phyloP scores from a whole-genome alignment of 768 basidiomycete species.

The Tephrocybe sp. region DNA sequence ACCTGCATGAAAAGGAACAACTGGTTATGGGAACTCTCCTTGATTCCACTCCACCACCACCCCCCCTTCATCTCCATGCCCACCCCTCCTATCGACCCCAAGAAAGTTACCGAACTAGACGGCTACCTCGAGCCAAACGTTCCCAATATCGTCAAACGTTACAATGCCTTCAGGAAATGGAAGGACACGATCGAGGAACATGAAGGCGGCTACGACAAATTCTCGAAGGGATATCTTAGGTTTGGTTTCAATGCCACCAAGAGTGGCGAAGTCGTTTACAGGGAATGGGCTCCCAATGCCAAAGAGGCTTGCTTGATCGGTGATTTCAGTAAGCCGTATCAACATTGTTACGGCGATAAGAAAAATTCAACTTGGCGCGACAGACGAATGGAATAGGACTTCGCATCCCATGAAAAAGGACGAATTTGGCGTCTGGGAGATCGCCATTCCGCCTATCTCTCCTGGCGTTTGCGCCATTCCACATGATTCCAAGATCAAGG shows the following conservation, averaged over 20 bases:
- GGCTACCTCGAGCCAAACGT: conserved; percentile 75
- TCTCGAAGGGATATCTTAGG: conserved; percentile 77
- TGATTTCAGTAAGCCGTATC: conserved; percentile 85
- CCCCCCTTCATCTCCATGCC: conserved; percentile 33
- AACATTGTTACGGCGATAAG: conserved; percentile 1
- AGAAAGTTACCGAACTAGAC: conserved; percentile 64
- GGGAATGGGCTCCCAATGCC: conserved; percentile 97
- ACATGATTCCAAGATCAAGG: conserved; percentile 96
- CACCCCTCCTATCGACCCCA: conserved; percentile 49
- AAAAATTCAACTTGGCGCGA: not conserved
- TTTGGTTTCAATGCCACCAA: conserved; percentile 75
- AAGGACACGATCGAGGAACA: conserved; percentile 69
- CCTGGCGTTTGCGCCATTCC: conserved; percentile 80
- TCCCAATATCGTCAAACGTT: conserved; percentile 65
- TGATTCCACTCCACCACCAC: conserved; percentile 21
- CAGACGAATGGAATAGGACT: conserved; percentile 86
- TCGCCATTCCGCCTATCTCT: conserved; percentile 65
- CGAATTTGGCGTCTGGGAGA: conserved; percentile 88
- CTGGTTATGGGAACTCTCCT: not conserved
- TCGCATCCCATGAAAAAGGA: conserved; percentile 87
- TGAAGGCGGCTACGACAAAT: conserved; percentile 84
- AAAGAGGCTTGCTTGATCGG: conserved; percentile 83
- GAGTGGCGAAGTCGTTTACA: conserved; percentile 74
- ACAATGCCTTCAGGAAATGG: conserved; percentile 72
- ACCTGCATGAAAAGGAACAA: conserved; percentile 1